Evolutionary conservation across 495 filamentous ascomycete genomes (phyloP).

Genomic region (Penicillium coffeae): DNA sequence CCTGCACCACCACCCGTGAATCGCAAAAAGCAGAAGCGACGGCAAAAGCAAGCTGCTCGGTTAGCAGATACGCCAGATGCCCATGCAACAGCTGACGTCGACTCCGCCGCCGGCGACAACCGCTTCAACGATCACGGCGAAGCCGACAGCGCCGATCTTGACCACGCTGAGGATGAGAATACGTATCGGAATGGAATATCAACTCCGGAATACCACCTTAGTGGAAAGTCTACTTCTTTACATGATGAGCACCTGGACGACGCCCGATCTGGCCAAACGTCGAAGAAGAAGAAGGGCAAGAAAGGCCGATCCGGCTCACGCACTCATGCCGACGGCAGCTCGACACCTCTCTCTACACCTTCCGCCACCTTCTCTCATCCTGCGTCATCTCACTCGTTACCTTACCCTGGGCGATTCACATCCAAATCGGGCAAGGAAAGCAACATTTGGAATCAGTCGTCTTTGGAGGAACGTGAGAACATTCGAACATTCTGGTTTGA

Average conservation of each 20-base stretch:
- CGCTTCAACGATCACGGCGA: slow-evolving; percentile 30
- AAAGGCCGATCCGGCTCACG: slow-evolving; percentile 37
- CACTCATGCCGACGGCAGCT: slow-evolving; percentile 33
- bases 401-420: slow-evolving; percentile 26
- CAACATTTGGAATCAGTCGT: slow-evolving; percentile 92
- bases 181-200: slow-evolving; percentile 15
- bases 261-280: slow-evolving; percentile 20
- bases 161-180: slow-evolving; percentile 15
- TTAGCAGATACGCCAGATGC: slow-evolving; percentile 48
- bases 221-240: slow-evolving; percentile 7
- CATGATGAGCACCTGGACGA: slow-evolving; percentile 14
- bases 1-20: slow-evolving; percentile 55
- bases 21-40: slow-evolving; percentile 87
- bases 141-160: slow-evolving; percentile 19
- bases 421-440: slow-evolving; percentile 59
- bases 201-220: slow-evolving; percentile 7
- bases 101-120: slow-evolving; percentile 18
- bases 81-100: slow-evolving; percentile 19
- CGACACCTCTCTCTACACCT: slow-evolving; percentile 39
- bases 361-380: slow-evolving; percentile 41
- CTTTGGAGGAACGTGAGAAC: slow-evolving; percentile 86
- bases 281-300: slow-evolving; percentile 49
- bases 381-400: slow-evolving; percentile 29
- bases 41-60: slow-evolving; percentile 70
- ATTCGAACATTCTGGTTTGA: slow-evolving; percentile 99